These are phyloP conservation scores for Myrmaecium sp. DNA, from an alignment of 2,329 filamentous ascomycete genomes.

Conservation along the genomic window DNA sequence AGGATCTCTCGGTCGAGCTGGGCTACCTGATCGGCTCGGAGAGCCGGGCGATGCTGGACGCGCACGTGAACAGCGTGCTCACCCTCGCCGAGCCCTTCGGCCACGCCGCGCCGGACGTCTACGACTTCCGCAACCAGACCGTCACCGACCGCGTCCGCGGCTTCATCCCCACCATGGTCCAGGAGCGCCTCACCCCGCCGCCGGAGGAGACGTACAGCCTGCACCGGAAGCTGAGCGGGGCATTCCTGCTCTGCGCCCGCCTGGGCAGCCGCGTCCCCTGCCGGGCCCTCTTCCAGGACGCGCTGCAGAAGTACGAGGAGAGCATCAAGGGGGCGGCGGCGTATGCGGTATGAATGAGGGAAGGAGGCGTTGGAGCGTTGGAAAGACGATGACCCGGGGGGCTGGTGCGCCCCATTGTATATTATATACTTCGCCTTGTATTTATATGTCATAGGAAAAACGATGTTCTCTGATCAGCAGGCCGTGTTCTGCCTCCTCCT, in stretches of 20 bases:
- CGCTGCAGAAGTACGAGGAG: conserved; percentile 20
- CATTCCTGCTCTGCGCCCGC: conserved; percentile 78
- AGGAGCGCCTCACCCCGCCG: conserved; percentile 72
- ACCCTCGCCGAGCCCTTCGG: conserved; percentile 86
- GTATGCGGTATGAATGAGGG: no score
- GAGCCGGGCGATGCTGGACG: conserved; percentile 69
- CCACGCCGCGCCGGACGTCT: conserved; percentile 56
- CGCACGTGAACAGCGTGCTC: conserved; percentile 73
- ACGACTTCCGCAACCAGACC: conserved; percentile 87
- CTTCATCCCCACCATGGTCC: conserved; percentile 84
- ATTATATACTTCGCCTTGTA: no score
- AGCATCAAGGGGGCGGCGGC: no score
- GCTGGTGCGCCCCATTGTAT: no score
- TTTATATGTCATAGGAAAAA: no score
- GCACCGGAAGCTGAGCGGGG: conserved; percentile 87
- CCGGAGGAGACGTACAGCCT: conserved; percentile 95
- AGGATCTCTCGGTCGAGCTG: conserved; percentile 53
- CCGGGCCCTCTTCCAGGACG: conserved; percentile 58
- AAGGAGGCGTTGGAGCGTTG: no score
- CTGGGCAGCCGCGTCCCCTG: conserved; percentile 72
- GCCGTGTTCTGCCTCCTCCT: no score
- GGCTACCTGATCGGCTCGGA: conserved; percentile 91
- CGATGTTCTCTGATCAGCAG: no score
- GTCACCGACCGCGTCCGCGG: conserved; percentile 85
- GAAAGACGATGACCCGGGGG: no score